Conservation (phyloP, 2,329 filamentous ascomycete species). For the Pseudohalonectria lignicola region DNA sequence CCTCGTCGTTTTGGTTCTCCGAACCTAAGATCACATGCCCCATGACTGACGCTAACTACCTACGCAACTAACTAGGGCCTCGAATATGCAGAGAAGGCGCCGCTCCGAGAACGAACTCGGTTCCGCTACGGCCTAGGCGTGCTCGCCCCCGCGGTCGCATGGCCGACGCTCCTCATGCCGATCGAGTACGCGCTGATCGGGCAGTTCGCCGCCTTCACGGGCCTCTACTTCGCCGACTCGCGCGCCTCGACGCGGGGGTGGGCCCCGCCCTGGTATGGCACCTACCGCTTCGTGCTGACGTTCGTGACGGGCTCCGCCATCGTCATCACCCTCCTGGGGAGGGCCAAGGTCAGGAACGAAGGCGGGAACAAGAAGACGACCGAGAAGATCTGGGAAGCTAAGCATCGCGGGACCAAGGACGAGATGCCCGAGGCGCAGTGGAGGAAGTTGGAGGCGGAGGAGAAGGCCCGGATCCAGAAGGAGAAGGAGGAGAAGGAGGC, state of each 20-base stretch:
- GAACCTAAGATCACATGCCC: too few species aligned
- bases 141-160: constrained; percentile 67
- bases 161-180: constrained; percentile 80
- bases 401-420: background rate
- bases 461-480: constrained; percentile 14
- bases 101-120: constrained; percentile 50
- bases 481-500: constrained; percentile 21
- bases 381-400: background rate
- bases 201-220: constrained; percentile 77
- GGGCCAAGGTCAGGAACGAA: constrained; percentile 56
- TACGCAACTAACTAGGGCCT: constrained; percentile 53
- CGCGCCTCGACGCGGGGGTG: constrained; percentile 63
- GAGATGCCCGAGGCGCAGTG: constrained; percentile 24
- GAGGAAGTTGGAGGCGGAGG: constrained; percentile 20
- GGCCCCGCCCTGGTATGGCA: constrained; percentile 76
- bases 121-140: constrained; percentile 79
- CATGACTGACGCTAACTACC: too few species aligned
- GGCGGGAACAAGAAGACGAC: constrained; percentile 13
- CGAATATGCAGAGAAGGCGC: constrained; percentile 66
- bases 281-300: constrained; percentile 86
- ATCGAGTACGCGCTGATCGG: constrained; percentile 74
- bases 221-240: constrained; percentile 76
- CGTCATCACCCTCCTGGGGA: constrained; percentile 68
- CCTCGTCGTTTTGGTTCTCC: too few species aligned
- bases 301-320: constrained; percentile 80